Conservation (phyloP, 176 grass and related monocot species). For the Typha latifolia region DNA sequence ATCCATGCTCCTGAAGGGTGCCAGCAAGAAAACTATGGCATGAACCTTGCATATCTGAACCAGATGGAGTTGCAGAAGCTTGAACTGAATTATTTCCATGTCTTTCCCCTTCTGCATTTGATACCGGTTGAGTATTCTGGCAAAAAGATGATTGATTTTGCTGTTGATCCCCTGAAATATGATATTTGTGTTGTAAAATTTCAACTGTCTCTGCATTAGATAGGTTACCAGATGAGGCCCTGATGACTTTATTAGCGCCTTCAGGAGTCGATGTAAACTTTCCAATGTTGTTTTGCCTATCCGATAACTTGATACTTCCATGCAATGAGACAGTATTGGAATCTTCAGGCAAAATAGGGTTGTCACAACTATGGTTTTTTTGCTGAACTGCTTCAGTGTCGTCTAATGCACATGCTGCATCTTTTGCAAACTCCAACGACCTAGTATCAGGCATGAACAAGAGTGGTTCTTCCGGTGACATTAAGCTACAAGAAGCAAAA, state of each 20-base stretch:
- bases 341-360: slow-evolving; percentile 25
- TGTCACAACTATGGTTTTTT: slow-evolving; percentile 20
- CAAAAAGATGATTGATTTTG: slow-evolving; percentile 23
- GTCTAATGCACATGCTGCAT: slow-evolving; percentile 19
- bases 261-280: slow-evolving; percentile 29
- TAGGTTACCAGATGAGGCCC: slow-evolving; percentile 18
- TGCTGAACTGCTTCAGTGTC: slow-evolving; percentile 18
- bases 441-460: slow-evolving; percentile 25
- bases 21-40: not conserved
- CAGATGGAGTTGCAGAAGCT: slow-evolving; percentile 22
- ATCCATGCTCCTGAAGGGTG: not conserved
- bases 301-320: slow-evolving; percentile 23
- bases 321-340: slow-evolving; percentile 11
- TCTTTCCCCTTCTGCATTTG: slow-evolving; percentile 19
- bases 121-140: slow-evolving; percentile 28
- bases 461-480: slow-evolving; percentile 29
- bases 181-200: slow-evolving; percentile 25
- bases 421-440: slow-evolving; percentile 22
- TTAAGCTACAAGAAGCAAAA: slow-evolving; percentile 32
- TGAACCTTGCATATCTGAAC: slow-evolving; percentile 25
- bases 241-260: slow-evolving; percentile 13
- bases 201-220: slow-evolving; percentile 20
- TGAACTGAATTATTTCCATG: slow-evolving; percentile 25
- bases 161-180: slow-evolving; percentile 24
- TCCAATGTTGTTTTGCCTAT: slow-evolving; percentile 6